Percentiles rank a stretch among this genome's conserved stretches.
These are phyloP conservation scores for Ophiostoma tasmaniense DNA, from an alignment of 2,329 filamentous ascomycete genomes.

Conservation along the genomic window DNA sequence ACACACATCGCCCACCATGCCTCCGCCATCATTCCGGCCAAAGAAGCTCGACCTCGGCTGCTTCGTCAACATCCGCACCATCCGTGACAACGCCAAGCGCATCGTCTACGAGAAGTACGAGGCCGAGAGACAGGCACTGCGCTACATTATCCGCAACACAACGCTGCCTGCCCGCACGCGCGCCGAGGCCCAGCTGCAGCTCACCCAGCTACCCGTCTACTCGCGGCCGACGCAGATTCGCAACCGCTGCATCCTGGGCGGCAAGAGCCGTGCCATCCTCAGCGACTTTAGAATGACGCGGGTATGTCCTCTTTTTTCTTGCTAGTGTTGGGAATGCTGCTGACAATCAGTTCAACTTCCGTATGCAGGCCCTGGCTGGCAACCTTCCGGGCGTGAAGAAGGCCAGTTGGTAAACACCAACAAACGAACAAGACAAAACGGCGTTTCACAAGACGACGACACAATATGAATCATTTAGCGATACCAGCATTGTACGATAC, in stretches of 20 bases:
- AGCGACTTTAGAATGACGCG: slow-evolving; percentile 86
- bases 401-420: slow-evolving; percentile 71
- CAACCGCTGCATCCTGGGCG: slow-evolving; percentile 86
- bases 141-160: slow-evolving; percentile 91
- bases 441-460: neutral
- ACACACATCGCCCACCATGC: neutral
- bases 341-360: slow-evolving; percentile 76
- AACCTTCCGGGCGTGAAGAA: slow-evolving; percentile 88
- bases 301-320: slow-evolving; percentile 38
- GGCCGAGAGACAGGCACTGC: slow-evolving; percentile 83
- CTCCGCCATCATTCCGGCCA: slow-evolving; percentile 67
- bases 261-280: slow-evolving; percentile 83
- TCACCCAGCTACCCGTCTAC: slow-evolving; percentile 93
- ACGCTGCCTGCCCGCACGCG: slow-evolving; percentile 72
- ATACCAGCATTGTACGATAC: slow-evolving; percentile 7
- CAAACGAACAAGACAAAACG: neutral
- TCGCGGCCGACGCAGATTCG: slow-evolving; percentile 88
- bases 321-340: slow-evolving; percentile 14
- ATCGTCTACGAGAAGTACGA: slow-evolving; percentile 83
- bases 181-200: slow-evolving; percentile 84
- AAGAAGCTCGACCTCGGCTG: slow-evolving; percentile 86
- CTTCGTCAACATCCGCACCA: slow-evolving; percentile 75
- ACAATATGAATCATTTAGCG: neutral
- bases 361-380: slow-evolving; percentile 77
- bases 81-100: slow-evolving; percentile 95